Evolutionary conservation across 495 filamentous ascomycete genomes (phyloP).

Genomic region (Penicillium fimorum): DNA sequence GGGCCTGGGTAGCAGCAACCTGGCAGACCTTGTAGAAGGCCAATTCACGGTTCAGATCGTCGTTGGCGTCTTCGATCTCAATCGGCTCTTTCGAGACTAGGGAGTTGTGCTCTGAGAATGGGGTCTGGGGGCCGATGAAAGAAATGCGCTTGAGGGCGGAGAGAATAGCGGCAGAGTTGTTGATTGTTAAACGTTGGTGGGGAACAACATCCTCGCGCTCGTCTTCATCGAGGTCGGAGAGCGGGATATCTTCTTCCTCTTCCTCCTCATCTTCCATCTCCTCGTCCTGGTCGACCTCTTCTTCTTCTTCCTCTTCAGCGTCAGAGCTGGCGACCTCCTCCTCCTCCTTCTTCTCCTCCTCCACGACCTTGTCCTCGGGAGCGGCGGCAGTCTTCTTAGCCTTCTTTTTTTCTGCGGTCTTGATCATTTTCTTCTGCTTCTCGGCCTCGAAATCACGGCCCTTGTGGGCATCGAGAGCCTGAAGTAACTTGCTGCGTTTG

Average conservation of each 20-base stretch:
- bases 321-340: conserved; percentile 19
- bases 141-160: conserved; percentile 77
- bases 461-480: conserved; percentile 65
- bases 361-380: conserved; percentile 32
- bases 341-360: conserved; percentile 29
- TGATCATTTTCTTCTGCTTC: conserved; percentile 59
- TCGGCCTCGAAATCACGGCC: conserved; percentile 67
- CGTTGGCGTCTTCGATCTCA: conserved; percentile 67
- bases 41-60: conserved; percentile 86
- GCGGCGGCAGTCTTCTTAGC: conserved; percentile 38
- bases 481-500: conserved; percentile 63
- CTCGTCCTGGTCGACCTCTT: conserved; percentile 36
- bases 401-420: conserved; percentile 54
- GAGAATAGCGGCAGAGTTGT: conserved; percentile 86
- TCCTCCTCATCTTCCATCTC: conserved; percentile 43
- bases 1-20: conserved; percentile 68
- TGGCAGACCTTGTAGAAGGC: conserved; percentile 93
- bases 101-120: conserved; percentile 66
- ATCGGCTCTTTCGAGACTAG: conserved; percentile 53
- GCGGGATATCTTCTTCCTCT: conserved; percentile 65
- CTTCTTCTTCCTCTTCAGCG: conserved; percentile 28
- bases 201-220: conserved; percentile 83
- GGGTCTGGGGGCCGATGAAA: conserved; percentile 52
- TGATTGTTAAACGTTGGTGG: conserved; percentile 92
- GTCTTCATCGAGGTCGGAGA: conserved; percentile 79